Base-by-base conservation (phyloP, 495 filamentous ascomycete genomes). In the Penicillium turbatum region DNA sequence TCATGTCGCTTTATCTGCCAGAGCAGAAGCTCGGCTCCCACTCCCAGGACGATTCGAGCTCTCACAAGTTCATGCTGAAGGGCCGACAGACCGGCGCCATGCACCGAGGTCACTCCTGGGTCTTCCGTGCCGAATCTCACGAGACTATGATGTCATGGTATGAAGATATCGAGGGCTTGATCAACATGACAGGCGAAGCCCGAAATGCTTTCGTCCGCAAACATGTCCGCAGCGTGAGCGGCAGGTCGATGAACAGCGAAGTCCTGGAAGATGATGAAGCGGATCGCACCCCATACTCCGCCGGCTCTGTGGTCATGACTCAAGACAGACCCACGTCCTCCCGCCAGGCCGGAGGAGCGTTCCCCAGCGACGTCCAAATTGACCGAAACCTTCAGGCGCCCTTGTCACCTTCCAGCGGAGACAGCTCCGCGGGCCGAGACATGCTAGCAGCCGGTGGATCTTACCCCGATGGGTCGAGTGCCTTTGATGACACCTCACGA, bases 131-230 rank as follows among this genome's bases (percentile, higher is more conserved):
- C 9, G 93, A 97, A 69, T 88, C 88, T 30, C 83, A 95, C 69
- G 95, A 96, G 54, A 95, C 89, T 8, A 97, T 98, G 95, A 84
- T 95, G 75, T 87, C 89, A 24, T 96, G 92, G 93, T 96, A 90
- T 66, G 84, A 89, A 38, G 93, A 96, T 63, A 95, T 98, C 57
- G 90, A 89, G 61, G 80, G 77, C 34, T 75, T 97, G 47, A 96
- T 85, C 12, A 90, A 90, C 67, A 89, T 86, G 63, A 89, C 85
- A n/a, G 89, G 91, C 24, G 87, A 95, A 61, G 91, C 95, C 51
- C 84, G 92, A 2, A 87, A 86, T 62, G 89, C 86, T 15, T 97
- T 92, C 60, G 88, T 97, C 49, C 80, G 86, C 19, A 79, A 81
- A 40, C 89, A 92, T 61, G 82, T 83, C 16, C 82, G 90, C 30